Conservation (phyloP, 169 alveolate species). For the Cryptosporidium meleagridis region DNA sequence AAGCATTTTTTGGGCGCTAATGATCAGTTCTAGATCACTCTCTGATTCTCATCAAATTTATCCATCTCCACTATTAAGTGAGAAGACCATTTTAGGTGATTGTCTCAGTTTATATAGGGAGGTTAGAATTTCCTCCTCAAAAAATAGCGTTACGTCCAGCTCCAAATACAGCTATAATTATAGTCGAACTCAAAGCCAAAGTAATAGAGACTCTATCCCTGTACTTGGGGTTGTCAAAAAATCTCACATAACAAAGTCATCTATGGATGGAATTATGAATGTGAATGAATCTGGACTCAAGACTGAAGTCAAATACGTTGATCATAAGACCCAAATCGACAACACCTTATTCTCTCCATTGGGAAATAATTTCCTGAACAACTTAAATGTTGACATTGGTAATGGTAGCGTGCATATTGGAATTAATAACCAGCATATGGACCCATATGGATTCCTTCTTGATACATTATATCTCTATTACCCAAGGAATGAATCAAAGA, state of each 20-base stretch:
- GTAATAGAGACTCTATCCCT: constrained; percentile 31
- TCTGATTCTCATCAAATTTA: constrained; percentile 58
- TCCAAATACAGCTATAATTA: neutral
- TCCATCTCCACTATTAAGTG: constrained; percentile 64
- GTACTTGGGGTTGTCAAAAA: neutral
- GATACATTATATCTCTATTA: constrained; percentile 58
- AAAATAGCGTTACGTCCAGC: neutral
- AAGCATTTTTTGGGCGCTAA: constrained; percentile 51
- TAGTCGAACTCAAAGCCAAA: neutral
- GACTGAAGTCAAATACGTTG: neutral
- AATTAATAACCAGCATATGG: neutral
- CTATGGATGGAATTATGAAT: constrained; percentile 3
- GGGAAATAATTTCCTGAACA: constrained; percentile 3
- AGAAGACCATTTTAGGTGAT: constrained; percentile 50
- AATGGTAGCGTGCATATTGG: constrained; percentile 19
- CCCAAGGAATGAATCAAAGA: constrained; percentile 66
- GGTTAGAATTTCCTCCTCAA: constrained; percentile 9
- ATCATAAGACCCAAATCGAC: constrained; percentile 9
- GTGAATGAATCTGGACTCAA: neutral
- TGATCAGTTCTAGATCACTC: constrained; percentile 59
- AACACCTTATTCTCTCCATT: constrained; percentile 8
- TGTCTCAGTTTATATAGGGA: constrained; percentile 26
- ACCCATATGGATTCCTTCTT: constrained; percentile 55
- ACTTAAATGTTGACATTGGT: neutral
- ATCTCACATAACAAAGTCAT: constrained; percentile 25